phyloP scores from a whole-genome alignment of 2,329 filamentous ascomycete genomes.

The Diaporthe nobilis region DNA sequence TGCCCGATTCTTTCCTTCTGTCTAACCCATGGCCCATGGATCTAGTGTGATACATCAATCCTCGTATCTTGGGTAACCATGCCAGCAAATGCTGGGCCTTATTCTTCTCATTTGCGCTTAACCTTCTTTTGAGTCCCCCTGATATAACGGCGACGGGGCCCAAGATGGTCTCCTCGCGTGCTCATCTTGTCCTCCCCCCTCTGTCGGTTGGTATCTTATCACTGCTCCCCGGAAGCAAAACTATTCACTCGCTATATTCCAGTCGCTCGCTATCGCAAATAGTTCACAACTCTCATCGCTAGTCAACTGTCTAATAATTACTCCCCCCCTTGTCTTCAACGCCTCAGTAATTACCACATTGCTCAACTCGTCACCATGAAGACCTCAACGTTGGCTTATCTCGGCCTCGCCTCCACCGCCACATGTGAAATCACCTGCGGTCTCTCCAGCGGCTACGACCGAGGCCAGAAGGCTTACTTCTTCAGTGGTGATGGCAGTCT shows the following conservation, averaged over 20 bases:
- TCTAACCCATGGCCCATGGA: not conserved
- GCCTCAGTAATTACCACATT: not conserved
- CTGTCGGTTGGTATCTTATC: not conserved
- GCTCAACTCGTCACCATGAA: constrained; percentile 1
- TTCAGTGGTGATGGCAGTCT: constrained; percentile 41
- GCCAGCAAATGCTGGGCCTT: constrained; percentile 12
- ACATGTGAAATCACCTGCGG: constrained; percentile 35
- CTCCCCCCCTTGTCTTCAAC: not conserved
- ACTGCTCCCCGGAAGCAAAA: not conserved
- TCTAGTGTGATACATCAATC: constrained; percentile 4
- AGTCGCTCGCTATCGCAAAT: constrained; percentile 23
- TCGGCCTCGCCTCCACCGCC: not conserved
- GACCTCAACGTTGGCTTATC: not conserved
- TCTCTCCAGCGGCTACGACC: constrained; percentile 38
- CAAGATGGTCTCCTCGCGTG: constrained; percentile 12
- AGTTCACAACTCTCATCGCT: not conserved
- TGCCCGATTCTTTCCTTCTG: constrained; percentile 7
- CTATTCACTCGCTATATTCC: not conserved
- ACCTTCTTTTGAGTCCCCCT: not conserved
- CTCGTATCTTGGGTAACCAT: constrained; percentile 33
- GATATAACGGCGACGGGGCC: constrained; percentile 21
- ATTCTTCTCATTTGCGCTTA: constrained; percentile 24
- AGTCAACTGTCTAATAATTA: not conserved
- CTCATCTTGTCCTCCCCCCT: not conserved
- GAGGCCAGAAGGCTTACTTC: constrained; percentile 38